These are phyloP conservation scores for Sporothrix phasma DNA, from an alignment of 2,329 filamentous ascomycete genomes.

Conservation along the genomic window DNA sequence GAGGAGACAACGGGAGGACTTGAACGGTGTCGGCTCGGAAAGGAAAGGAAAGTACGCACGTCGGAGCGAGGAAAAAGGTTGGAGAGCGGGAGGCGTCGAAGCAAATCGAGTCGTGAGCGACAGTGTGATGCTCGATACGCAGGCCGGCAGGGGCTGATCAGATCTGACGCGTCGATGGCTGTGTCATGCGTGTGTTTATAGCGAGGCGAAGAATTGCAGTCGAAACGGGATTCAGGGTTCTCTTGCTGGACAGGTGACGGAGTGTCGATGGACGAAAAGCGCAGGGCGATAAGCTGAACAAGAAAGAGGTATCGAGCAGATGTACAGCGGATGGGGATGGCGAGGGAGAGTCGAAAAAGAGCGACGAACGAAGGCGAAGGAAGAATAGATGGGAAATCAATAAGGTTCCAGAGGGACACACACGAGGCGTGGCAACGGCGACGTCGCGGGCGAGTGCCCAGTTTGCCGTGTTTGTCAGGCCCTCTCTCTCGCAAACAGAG, in stretches of 20 bases:
- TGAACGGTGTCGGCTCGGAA: not conserved
- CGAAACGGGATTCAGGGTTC: not conserved
- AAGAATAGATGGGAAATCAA: not conserved
- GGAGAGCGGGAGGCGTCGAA: not conserved
- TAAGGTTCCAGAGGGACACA: not conserved
- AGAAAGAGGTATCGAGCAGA: not conserved
- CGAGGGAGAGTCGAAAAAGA: not conserved
- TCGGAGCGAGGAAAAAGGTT: conserved; percentile 3
- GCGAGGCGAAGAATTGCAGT: not conserved
- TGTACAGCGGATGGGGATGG: not conserved
- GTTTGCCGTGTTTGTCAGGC: not conserved
- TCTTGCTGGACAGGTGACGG: not conserved
- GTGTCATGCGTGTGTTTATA: not conserved
- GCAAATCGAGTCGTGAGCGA: not conserved
- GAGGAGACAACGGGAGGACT: not conserved
- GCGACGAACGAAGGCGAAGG: not conserved
- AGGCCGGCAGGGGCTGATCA: not conserved
- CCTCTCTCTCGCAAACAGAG: not conserved
- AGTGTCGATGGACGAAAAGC: no score
- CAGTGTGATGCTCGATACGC: not conserved
- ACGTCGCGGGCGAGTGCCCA: not conserved
- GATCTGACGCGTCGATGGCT: not conserved
- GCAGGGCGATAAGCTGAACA: no score
- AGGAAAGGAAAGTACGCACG: conserved; percentile 10
- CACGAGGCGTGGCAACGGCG: not conserved